Conservation (phyloP, 495 filamentous ascomycete species). For the Xylaria cubensis region DNA sequence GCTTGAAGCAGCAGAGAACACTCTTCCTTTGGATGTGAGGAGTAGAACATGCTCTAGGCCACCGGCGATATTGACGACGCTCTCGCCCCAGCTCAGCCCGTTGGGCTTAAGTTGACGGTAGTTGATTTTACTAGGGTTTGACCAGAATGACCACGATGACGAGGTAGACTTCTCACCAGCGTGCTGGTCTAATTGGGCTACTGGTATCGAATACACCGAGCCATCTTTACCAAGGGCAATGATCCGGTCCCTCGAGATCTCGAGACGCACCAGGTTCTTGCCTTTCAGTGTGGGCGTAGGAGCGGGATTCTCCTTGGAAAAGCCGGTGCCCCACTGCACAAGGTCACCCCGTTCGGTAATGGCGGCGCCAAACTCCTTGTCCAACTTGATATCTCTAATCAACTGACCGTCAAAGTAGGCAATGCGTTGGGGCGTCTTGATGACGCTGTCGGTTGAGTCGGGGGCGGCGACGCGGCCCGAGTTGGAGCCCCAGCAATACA, state of each 20-base stretch:
- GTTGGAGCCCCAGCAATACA: constrained; percentile 95
- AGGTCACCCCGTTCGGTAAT: constrained; percentile 88
- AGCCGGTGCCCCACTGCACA: constrained; percentile 88
- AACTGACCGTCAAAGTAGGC: constrained; percentile 84
- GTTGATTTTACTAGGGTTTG: constrained; percentile 58
- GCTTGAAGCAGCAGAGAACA: constrained; percentile 84
- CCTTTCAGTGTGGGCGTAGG: constrained; percentile 79
- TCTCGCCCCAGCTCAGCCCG: constrained; percentile 74
- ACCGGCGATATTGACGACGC: constrained; percentile 71
- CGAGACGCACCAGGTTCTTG: constrained; percentile 75
- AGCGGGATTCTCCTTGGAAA: constrained; percentile 53
- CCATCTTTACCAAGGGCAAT: constrained; percentile 79
- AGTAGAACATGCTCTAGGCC: constrained; percentile 87
- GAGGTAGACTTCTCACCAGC: constrained; percentile 60
- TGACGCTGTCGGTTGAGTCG: constrained; percentile 72
- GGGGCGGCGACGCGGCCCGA: constrained; percentile 83
- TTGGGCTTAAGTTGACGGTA: constrained; percentile 74
- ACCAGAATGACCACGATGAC: constrained; percentile 80
- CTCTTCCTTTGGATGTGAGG: constrained; percentile 81
- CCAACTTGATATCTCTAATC: constrained; percentile 86
- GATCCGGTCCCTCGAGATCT: constrained; percentile 80
- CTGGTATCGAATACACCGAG: constrained; percentile 85
- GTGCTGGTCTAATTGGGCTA: constrained; percentile 72
- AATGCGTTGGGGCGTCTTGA: constrained; percentile 83
- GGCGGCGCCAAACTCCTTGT: constrained; percentile 82